These are phyloP conservation scores for Salicornia ramosissima DNA, from an alignment of 148 eudicot genomes.

Conservation along the genomic window DNA sequence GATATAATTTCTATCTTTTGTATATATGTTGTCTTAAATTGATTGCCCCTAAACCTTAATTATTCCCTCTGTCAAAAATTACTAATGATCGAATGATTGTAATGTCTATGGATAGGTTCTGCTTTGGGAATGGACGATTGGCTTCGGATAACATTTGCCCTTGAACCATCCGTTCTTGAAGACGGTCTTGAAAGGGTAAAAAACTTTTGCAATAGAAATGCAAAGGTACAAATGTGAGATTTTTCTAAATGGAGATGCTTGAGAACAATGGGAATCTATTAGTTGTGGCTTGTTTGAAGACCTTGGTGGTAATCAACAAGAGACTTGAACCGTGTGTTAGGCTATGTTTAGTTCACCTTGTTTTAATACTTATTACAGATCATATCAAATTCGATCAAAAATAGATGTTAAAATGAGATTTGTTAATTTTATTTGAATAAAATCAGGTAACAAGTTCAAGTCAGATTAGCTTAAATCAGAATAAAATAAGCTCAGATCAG, in stretches of 20 bases:
- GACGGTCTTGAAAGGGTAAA: slow-evolving; percentile 57
- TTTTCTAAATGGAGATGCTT: not conserved
- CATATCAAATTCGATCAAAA: too few relatives aligned
- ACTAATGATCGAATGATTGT: too few relatives aligned
- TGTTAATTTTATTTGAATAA: too few relatives aligned
- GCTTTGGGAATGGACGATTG: slow-evolving; percentile 53
- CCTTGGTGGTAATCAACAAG: not conserved
- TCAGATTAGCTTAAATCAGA: not conserved
- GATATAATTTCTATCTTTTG: not conserved
- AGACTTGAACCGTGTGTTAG: too few relatives aligned
- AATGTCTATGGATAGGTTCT: slow-evolving; percentile 15
- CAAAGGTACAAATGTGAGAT: slow-evolving; percentile 24
- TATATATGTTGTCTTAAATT: too few relatives aligned
- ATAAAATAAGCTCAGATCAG: not conserved
- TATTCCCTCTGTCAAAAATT: too few relatives aligned
- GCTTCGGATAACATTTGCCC: slow-evolving; percentile 59
- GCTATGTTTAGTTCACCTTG: too few relatives aligned
- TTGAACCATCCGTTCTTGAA: slow-evolving; percentile 44
- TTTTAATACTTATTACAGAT: too few relatives aligned
- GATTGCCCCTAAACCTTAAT: too few relatives aligned
- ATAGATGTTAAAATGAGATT: too few relatives aligned
- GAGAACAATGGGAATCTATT: not conserved
- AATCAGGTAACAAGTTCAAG: too few relatives aligned
- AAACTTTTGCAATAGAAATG: slow-evolving; percentile 46
- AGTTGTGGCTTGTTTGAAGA: not conserved